phyloP scores from a whole-genome alignment of 768 basidiomycete species.

The Kwoniella europaea region DNA sequence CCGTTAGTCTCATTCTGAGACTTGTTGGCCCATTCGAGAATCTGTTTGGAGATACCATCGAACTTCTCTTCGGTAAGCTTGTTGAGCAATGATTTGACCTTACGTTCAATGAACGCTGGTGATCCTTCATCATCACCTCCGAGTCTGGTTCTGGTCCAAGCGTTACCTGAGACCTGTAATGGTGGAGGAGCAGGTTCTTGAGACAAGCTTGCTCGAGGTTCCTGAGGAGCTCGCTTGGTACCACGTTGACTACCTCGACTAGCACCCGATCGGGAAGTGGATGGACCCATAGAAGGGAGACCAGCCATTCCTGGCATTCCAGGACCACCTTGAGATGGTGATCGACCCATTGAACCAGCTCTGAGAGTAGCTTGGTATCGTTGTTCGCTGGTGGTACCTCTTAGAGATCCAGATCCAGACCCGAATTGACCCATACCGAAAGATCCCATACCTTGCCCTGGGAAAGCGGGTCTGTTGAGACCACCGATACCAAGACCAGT shows the following conservation, averaged over 20 bases:
- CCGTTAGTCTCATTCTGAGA: slow-evolving; percentile 91
- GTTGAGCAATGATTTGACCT: slow-evolving; percentile 89
- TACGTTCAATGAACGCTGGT: slow-evolving; percentile 86
- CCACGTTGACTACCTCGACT: slow-evolving; percentile 78
- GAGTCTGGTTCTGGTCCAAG: slow-evolving; percentile 68
- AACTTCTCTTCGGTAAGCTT: slow-evolving; percentile 97
- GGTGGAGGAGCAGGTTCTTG: slow-evolving; percentile 73
- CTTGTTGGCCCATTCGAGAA: slow-evolving; percentile 93
- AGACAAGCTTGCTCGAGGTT: slow-evolving; percentile 39
- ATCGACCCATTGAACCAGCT: slow-evolving; percentile 66
- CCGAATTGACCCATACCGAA: slow-evolving; percentile 53
- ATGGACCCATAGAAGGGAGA: slow-evolving; percentile 40
- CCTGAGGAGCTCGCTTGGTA: slow-evolving; percentile 70
- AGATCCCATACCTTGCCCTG: slow-evolving; percentile 53
- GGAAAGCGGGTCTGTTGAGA: slow-evolving; percentile 34
- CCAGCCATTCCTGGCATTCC: slow-evolving; percentile 34
- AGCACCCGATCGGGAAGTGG: slow-evolving; percentile 61
- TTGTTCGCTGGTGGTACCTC: slow-evolving; percentile 45
- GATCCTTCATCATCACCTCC: slow-evolving; percentile 66
- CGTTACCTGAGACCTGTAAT: slow-evolving; percentile 76
- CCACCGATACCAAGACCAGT: slow-evolving; percentile 62
- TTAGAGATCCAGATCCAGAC: slow-evolving; percentile 40
- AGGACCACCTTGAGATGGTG: slow-evolving; percentile 63
- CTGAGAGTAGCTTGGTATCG: slow-evolving; percentile 33
- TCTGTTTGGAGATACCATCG: slow-evolving; percentile 92